Percentiles rank a stretch among this genome's conserved stretches.
These are phyloP conservation scores for Ceratobasidium sp. DNA, from an alignment of 1,284 basidiomycete genomes.

Conservation along the genomic window DNA sequence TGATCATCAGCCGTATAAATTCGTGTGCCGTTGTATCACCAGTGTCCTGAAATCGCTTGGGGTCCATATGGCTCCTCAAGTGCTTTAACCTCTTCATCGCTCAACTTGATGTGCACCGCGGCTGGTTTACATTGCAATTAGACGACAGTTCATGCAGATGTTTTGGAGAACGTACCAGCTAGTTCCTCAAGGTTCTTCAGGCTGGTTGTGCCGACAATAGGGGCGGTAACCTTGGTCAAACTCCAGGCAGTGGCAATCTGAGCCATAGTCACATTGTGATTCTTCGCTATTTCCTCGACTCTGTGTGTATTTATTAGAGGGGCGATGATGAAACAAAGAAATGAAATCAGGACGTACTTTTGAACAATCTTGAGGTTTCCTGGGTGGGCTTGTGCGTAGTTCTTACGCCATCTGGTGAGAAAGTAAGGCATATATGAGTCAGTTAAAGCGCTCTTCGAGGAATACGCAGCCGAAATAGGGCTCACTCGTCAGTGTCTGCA, in stretches of 20 bases:
- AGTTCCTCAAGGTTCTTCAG: slow-evolving; percentile 41
- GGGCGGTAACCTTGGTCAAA: slow-evolving; percentile 42
- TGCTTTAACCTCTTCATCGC: slow-evolving; percentile 54
- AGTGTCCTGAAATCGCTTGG: slow-evolving; percentile 49
- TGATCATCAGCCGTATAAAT: not conserved
- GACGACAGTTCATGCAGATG: not conserved
- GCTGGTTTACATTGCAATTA: slow-evolving; percentile 8
- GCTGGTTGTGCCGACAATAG: slow-evolving; percentile 43
- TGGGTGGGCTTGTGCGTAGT: slow-evolving; percentile 19
- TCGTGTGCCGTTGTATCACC: not conserved
- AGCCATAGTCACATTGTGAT: slow-evolving; percentile 40
- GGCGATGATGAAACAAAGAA: not conserved
- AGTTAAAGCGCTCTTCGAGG: too few relatives aligned
- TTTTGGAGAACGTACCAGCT: slow-evolving; percentile 15
- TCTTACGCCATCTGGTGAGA: not conserved
- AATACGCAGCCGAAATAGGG: too few relatives aligned
- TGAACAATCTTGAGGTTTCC: not conserved
- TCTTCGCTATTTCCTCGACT: slow-evolving; percentile 43
- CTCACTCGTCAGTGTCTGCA: slow-evolving; percentile 54
- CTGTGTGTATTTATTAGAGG: not conserved
- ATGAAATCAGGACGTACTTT: not conserved
- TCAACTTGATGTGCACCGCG: slow-evolving; percentile 50
- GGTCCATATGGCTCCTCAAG: slow-evolving; percentile 55
- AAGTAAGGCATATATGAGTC: not conserved
- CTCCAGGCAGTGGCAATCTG: slow-evolving; percentile 44